phyloP scores from a whole-genome alignment of 2,329 filamentous ascomycete species.

The Chrysoporthe deuterocubensis region DNA sequence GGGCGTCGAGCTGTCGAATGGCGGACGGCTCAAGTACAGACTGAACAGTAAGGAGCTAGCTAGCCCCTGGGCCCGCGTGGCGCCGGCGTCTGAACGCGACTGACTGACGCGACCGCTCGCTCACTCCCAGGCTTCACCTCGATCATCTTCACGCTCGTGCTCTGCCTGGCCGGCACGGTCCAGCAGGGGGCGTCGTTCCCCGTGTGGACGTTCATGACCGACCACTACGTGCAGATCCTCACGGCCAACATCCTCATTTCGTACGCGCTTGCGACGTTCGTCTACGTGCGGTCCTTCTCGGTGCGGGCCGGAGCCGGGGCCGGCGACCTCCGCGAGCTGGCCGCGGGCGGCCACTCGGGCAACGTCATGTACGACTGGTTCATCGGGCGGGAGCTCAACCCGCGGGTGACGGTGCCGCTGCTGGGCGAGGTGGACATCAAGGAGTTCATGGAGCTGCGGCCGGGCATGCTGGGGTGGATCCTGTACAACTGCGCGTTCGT shows the following conservation, averaged over 20 bases:
- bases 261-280: conserved; percentile 72
- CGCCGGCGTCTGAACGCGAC: not conserved
- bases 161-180: conserved; percentile 74
- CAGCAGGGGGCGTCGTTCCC: conserved; percentile 79
- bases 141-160: conserved; percentile 72
- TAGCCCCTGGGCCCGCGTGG: too few relatives aligned
- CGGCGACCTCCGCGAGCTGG: conserved; percentile 73
- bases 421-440: conserved; percentile 91
- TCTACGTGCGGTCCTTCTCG: conserved; percentile 81
- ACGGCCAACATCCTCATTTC: conserved; percentile 82
- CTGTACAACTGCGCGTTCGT: conserved; percentile 83
- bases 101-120: not conserved
- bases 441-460: conserved; percentile 86
- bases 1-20: conserved; percentile 71
- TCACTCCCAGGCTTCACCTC: conserved; percentile 68
- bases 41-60: conserved; percentile 64
- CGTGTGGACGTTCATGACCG: conserved; percentile 90
- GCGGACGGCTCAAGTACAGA: conserved; percentile 79
- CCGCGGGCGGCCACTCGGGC: conserved; percentile 78
- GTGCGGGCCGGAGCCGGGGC: conserved; percentile 73
- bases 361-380: conserved; percentile 95
- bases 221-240: conserved; percentile 86
- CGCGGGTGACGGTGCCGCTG: conserved; percentile 76
- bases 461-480: conserved; percentile 87
- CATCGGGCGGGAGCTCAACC: conserved; percentile 94